Base-by-base conservation (phyloP, 2,329 filamentous ascomycete species). In the Arthrobotrys sphaeroides region DNA sequence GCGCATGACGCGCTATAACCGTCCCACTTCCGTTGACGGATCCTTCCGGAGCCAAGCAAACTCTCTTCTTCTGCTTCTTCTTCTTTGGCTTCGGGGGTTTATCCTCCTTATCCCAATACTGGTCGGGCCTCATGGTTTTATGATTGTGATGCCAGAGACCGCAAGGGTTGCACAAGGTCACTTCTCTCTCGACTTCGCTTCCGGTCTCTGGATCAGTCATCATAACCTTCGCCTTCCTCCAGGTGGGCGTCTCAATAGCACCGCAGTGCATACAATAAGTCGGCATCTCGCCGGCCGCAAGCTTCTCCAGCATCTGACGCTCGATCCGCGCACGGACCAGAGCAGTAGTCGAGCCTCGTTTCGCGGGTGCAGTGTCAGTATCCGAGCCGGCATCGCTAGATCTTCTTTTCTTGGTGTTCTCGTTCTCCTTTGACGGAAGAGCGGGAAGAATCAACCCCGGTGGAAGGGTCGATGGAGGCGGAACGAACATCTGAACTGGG, bases 81-180 rank as follows among this genome's bases (percentile, higher is more conserved):
- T 75, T 73, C 78, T 81, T 62, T 64, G 75, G 62, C 78, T 80
- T 76, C 77, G 77, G 33, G 70, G 67, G 47, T 77, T 78, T 51
- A 53, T 65, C 42, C 43, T 79, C 26, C 78, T 79, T 73, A 78
- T 81, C 90, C 94, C 94, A 99, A 78, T 90, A 89, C 75, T 94
- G 89, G 64, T 89, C 85, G 1, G 95, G 95, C 6, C 95, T 90
- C 85, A 96, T 95, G 22, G 85, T 87, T 80, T 91, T 93, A 82
- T 91, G 93, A 81, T 97, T 98, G 75, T 90, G 89, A 79, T 99
- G 90, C 93, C 93, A 99, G 43, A 99, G 89, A 16, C 95, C 95
- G 81, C 95, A 99, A 72, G 94, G 93, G 82, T 99, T 99, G 85
- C 95, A 99, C 38, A 98, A 87, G 26, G 91, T 86, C 67, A 92